These are phyloP conservation scores for Croton laevigatus DNA, from an alignment of 441 rosid species.

Conservation along the genomic window DNA sequence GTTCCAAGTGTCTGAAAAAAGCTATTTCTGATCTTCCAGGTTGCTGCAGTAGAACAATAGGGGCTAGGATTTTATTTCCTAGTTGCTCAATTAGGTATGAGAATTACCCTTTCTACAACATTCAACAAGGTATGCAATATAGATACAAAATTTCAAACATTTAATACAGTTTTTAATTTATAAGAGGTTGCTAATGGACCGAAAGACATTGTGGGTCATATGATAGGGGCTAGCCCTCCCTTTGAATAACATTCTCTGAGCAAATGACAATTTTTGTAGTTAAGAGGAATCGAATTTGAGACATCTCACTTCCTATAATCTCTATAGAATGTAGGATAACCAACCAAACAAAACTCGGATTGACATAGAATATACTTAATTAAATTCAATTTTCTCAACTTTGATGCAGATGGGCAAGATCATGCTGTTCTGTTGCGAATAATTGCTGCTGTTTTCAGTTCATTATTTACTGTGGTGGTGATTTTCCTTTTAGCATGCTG, in stretches of 20 bases:
- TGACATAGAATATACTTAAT: no score
- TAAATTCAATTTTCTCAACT: neutral
- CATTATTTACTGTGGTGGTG: neutral
- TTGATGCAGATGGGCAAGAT: neutral
- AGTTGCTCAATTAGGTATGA: conserved; percentile 14
- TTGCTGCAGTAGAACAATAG: neutral
- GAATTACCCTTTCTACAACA: conserved; percentile 10
- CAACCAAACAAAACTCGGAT: no score
- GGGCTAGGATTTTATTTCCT: conserved; percentile 4
- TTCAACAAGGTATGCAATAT: neutral
- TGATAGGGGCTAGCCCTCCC: no score
- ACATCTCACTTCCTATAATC: no score
- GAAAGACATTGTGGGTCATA: no score
- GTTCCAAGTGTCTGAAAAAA: conserved; percentile 9
- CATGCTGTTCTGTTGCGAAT: neutral
- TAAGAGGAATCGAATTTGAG: no score
- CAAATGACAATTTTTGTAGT: no score
- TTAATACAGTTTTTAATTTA: no score
- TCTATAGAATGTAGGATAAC: no score
- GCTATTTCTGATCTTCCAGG: conserved; percentile 11
- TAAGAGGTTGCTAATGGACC: no score
- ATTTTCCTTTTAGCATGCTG: neutral
- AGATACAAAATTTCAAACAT: neutral
- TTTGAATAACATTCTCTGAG: no score
- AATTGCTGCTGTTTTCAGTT: neutral